These are phyloP conservation scores for Salix purpurea DNA, from an alignment of 345 rosid genomes.

Conservation along the genomic window DNA sequence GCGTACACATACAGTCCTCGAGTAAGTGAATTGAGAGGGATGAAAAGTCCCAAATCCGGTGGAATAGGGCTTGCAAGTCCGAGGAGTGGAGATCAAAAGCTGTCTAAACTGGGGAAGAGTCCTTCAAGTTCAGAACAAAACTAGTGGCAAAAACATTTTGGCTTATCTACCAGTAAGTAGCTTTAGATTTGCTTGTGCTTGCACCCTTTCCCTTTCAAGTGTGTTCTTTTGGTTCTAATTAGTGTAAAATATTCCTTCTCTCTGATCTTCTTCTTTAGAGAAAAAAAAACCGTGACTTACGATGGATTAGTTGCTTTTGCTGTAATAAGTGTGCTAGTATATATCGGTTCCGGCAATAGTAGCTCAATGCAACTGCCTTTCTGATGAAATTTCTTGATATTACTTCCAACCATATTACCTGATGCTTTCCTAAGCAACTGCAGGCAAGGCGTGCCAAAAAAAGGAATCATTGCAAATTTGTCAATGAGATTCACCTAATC, in stretches of 20 bases:
- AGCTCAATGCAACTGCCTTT: not conserved
- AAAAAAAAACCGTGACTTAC: conserved; percentile 10
- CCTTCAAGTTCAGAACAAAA: conserved; percentile 46
- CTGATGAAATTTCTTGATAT: not conserved
- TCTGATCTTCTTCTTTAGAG: conserved; percentile 2
- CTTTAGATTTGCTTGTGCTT: conserved; percentile 27
- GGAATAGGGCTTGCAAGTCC: conserved; percentile 48
- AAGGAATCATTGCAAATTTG: not conserved
- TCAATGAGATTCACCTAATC: not conserved
- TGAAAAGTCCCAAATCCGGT: conserved; percentile 49
- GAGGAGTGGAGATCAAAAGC: conserved; percentile 32
- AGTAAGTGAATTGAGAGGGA: conserved; percentile 56
- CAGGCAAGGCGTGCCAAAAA: not conserved
- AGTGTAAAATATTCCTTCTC: conserved; percentile 26
- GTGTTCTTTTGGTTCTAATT: conserved; percentile 21
- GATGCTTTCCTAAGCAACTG: not conserved
- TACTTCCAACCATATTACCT: not conserved
- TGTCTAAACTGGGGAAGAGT: conserved; percentile 63
- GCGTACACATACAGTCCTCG: conserved; percentile 52
- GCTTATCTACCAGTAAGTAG: conserved; percentile 20
- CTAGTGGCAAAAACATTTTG: conserved; percentile 12
- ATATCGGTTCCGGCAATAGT: not conserved
- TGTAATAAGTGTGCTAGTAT: conserved; percentile 4
- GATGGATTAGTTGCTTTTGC: conserved; percentile 10
- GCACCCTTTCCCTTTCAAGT: conserved; percentile 9